Evolutionary conservation across 2,329 filamentous ascomycete species (phyloP).

Genomic region (Aspergillus piperis): DNA sequence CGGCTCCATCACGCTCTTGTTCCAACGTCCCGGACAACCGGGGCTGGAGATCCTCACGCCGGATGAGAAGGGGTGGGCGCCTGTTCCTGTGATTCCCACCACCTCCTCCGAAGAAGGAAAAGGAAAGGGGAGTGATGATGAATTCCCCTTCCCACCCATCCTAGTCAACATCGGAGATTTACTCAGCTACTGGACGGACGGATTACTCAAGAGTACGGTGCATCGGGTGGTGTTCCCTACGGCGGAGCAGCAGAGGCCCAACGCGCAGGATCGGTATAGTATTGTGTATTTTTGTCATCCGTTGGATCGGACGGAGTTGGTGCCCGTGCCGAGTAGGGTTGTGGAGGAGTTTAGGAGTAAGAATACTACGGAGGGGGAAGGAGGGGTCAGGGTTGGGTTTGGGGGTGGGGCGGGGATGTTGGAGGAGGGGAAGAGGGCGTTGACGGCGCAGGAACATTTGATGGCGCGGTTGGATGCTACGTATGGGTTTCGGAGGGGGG

Average conservation of each 20-base stretch:
- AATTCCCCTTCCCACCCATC: slow-evolving; percentile 66
- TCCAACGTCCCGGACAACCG: slow-evolving; percentile 80
- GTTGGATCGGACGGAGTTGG: slow-evolving; percentile 55
- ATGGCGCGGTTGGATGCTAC: slow-evolving; percentile 59
- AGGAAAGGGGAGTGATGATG: no score
- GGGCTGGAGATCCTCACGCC: slow-evolving; percentile 78
- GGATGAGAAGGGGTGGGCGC: slow-evolving; percentile 56
- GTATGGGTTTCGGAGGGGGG: slow-evolving; percentile 49
- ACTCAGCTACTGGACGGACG: slow-evolving; percentile 85
- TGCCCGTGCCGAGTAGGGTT: slow-evolving; percentile 56
- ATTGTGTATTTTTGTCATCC: slow-evolving; percentile 67
- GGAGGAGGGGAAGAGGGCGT: slow-evolving; percentile 37
- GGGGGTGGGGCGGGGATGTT: slow-evolving; percentile 41
- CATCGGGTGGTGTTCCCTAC: slow-evolving; percentile 79
- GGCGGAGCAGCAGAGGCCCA: slow-evolving; percentile 41
- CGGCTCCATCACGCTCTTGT: slow-evolving; percentile 68
- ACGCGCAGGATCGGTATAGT: slow-evolving; percentile 54
- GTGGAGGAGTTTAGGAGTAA: slow-evolving; percentile 45
- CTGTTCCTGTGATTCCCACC: slow-evolving; percentile 59
- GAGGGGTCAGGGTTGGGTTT: slow-evolving; percentile 41
- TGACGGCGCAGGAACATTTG: slow-evolving; percentile 63
- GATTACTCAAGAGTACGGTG: slow-evolving; percentile 81
- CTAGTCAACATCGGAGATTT: slow-evolving; percentile 71
- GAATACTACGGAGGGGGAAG: slow-evolving; percentile 18
- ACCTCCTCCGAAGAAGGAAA: background rate